A percentile compares a stretch with the other conserved stretches of the same genome.
These are phyloP conservation scores for Cystobasidium tubakii DNA, from an alignment of 768 basidiomycete genomes.

Conservation along the genomic window DNA sequence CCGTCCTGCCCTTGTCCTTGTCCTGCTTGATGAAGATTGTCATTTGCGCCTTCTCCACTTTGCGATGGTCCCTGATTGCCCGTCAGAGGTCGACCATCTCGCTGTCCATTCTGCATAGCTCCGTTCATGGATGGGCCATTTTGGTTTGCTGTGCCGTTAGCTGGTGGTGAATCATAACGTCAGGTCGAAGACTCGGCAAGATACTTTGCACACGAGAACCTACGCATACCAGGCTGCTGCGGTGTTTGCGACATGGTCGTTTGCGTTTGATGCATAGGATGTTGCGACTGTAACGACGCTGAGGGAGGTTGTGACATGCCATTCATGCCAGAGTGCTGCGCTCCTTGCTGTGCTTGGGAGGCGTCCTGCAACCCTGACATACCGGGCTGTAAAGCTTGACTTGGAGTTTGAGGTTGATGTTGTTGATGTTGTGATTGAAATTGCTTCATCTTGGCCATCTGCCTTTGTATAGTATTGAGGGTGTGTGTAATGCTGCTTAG, in stretches of 20 bases:
- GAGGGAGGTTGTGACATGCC: background rate
- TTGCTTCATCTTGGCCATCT: slow-evolving; percentile 24
- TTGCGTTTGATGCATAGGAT: background rate
- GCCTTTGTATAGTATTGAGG: slow-evolving; percentile 50
- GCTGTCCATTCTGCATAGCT: background rate
- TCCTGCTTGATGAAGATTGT: background rate
- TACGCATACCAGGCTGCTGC: background rate
- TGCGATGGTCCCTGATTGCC: background rate
- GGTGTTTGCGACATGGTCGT: background rate
- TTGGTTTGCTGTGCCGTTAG: background rate
- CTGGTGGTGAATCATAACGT: background rate
- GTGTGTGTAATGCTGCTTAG: slow-evolving; percentile 52
- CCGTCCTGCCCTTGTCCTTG: slow-evolving; percentile 3
- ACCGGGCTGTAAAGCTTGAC: background rate
- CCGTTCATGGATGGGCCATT: background rate
- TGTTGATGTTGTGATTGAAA: slow-evolving; percentile 29
- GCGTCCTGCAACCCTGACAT: background rate
- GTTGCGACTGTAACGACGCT: background rate
- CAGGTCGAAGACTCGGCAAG: no score
- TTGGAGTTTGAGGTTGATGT: slow-evolving; percentile 6
- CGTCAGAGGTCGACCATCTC: background rate
- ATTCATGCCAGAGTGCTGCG: background rate
- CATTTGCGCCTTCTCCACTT: background rate
- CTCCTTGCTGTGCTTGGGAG: background rate
- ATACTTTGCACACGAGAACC: background rate